Evolutionary conservation across 2,329 filamentous ascomycete species (phyloP).

Genomic region (Trichophyton equinum): DNA sequence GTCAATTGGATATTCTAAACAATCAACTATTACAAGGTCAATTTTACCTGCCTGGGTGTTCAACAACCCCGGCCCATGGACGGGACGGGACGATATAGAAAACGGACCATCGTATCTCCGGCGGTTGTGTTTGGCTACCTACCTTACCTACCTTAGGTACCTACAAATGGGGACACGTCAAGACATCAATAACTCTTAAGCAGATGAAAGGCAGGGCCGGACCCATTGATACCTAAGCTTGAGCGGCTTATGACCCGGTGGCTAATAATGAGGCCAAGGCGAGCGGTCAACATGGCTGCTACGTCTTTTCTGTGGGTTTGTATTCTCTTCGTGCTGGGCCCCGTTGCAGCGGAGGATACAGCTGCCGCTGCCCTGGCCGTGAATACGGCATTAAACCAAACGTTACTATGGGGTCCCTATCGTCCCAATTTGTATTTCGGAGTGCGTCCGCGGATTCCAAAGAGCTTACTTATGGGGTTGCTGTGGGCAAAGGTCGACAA

Average conservation of each 20-base stretch:
- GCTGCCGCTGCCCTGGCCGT: slow-evolving; percentile 24
- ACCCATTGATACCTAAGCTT: background rate
- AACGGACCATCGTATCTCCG: slow-evolving; percentile 1
- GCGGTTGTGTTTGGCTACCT: background rate
- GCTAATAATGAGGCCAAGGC: background rate
- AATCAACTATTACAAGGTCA: too few species aligned
- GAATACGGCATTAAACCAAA: slow-evolving; percentile 54
- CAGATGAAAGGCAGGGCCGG: background rate
- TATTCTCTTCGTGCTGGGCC: slow-evolving; percentile 13
- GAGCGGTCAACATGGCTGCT: slow-evolving; percentile 10
- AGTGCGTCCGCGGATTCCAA: slow-evolving; percentile 65
- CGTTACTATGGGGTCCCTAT: slow-evolving; percentile 91
- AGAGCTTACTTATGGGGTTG: slow-evolving; percentile 68
- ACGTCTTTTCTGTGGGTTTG: slow-evolving; percentile 20
- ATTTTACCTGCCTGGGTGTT: too few species aligned
- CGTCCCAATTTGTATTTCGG: slow-evolving; percentile 91
- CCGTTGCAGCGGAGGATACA: background rate
- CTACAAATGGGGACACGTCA: background rate
- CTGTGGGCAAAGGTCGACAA: slow-evolving; percentile 82
- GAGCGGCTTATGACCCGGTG: background rate
- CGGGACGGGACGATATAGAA: background rate
- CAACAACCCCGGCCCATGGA: too few species aligned
- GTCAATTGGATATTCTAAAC: too few species aligned
- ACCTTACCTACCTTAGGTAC: too few species aligned
- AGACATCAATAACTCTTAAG: background rate